Evolutionary conservation across 1,284 basidiomycete species (phyloP).

Genomic region (Cryptococcus sp.): DNA sequence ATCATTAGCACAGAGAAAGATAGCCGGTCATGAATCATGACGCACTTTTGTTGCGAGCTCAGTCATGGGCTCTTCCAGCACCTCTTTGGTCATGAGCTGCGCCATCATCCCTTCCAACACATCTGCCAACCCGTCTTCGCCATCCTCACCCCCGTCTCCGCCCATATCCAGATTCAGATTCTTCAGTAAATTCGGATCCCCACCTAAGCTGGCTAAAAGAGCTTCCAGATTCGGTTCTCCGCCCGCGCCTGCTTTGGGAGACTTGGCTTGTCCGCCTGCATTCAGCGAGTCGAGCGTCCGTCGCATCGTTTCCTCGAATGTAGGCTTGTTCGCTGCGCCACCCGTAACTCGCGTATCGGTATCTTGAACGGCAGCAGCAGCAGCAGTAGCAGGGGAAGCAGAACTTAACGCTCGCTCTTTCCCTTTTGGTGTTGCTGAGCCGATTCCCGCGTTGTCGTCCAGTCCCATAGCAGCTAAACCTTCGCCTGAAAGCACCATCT

Average conservation of each 20-base stretch:
- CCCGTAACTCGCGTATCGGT: slow-evolving; percentile 9
- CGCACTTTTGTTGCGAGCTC: slow-evolving; percentile 80
- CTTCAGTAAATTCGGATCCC: slow-evolving; percentile 59
- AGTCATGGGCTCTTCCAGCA: slow-evolving; percentile 87
- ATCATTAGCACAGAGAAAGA: not conserved
- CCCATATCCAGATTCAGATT: slow-evolving; percentile 54
- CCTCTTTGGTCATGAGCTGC: slow-evolving; percentile 89
- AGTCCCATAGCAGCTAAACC: slow-evolving; percentile 61
- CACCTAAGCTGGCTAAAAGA: slow-evolving; percentile 46
- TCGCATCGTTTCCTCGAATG: slow-evolving; percentile 74
- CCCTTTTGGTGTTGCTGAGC: too few species aligned
- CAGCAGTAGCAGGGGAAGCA: not conserved
- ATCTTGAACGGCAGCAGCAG: slow-evolving; percentile 10
- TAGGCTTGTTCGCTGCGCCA: slow-evolving; percentile 24
- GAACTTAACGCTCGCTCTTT: not conserved
- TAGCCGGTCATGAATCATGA: slow-evolving; percentile 13
- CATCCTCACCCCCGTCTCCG: slow-evolving; percentile 16
- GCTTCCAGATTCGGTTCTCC: slow-evolving; percentile 32
- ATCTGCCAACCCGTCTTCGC: slow-evolving; percentile 59
- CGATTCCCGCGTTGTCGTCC: slow-evolving; percentile 36
- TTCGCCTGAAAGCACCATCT: slow-evolving; percentile 68
- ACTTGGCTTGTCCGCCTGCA: slow-evolving; percentile 53
- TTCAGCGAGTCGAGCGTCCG: slow-evolving; percentile 79
- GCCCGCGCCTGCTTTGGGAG: slow-evolving; percentile 42
- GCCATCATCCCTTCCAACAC: slow-evolving; percentile 90